Base-by-base conservation (phyloP, 768 basidiomycete species). In the Boletales sp. region DNA sequence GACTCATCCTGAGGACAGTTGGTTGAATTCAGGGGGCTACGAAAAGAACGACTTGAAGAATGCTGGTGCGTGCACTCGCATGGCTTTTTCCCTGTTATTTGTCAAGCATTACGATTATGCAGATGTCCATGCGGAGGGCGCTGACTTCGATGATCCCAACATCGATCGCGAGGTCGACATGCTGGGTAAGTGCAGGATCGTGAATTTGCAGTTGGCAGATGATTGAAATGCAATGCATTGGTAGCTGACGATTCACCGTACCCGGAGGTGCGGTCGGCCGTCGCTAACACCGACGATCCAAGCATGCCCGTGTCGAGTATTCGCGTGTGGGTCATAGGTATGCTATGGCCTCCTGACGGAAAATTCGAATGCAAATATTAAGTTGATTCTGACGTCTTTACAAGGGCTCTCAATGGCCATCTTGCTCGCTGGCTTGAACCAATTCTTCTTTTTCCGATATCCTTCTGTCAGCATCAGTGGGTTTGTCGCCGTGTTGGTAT, bases 251-350 rank as follows among this genome's bases (percentile, higher is more conserved):
- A 50, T 40, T 50, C 49, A 9, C 49, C 49, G 9, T 92, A 92
- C 63, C 86, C 87, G 19, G 90, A 91, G 67, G 87, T 89, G 19
- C 80, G 87, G 44, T 82, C 85, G 4, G 86, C 87, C 12, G 86
- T 88, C 13, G 81, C 83, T 21, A 87, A 86, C 64, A 83, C 79
- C 33, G 86, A 89, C 59, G 86, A 88, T 61, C 77, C 77, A 5
- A 66, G 67, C 34, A 86, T 87, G 71, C 84, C 84, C 1, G 75
- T 72, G 6, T 75, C 74, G 30, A 78, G 78, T 33, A 36, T 90
- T 19, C 80, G 83, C 42, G 74, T 79, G 5, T 85, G 83, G 82
- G 68, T 77, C 0, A 67, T 86, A 38, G 84, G 84, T 59, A 51
- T 37, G 54, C 7, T 25, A 10, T 35, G 4, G 0, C 0, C 34